Base-by-base conservation (phyloP, 2,329 filamentous ascomycete species). In the Boeremia exigua region DNA sequence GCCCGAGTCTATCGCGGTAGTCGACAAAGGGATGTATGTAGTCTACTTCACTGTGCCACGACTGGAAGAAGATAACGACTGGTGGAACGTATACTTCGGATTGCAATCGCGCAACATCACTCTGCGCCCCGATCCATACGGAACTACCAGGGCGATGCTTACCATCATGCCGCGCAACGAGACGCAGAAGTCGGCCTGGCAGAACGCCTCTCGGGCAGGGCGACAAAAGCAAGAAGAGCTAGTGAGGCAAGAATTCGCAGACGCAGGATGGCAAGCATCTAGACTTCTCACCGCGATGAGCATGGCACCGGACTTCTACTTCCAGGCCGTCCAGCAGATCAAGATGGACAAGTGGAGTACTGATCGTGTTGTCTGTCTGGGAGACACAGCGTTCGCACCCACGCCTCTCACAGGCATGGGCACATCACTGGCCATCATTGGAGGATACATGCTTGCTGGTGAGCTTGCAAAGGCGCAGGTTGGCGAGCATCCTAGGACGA, bases 341-440 rank as follows among this genome's bases (percentile, higher is more conserved):
- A 79, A 77, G 44, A 59, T 81, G 60, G 62, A 74, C 1, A 61
- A 54, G 6, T 84, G 78, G 80, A 80, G 71, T 10, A 68, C 70
- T 0, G 79, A 80, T 0, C 78, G 83, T 0, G 77, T 86, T 1
- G 77, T 76, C 1, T 74, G 86, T 1, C 54, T 86, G 0, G 84
- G 84, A 0, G 84, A 88, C 58, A 81, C 85, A 0, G 83, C 72
- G 0, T 81, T 80, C 61, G 80, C 78, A 23, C 81, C 83, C 0
- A 77, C 79, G 0, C 77, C 79, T 0, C 57, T 80, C 4, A 81
- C 79, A 0, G 85, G 84, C 1, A 65, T 65, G 60, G 69, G 69
- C 0, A 67, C 68, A 1, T 70, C 66, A 10, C 59, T 74, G 3
- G 75, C 76, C 6, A 66, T 78, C n/a, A 48, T 74, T 1, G 77